Percentiles rank a stretch among this genome's conserved stretches.
Evolutionary conservation across 2,329 filamentous ascomycete genomes (phyloP).

Genomic region (Trichoderma guizhouense): DNA sequence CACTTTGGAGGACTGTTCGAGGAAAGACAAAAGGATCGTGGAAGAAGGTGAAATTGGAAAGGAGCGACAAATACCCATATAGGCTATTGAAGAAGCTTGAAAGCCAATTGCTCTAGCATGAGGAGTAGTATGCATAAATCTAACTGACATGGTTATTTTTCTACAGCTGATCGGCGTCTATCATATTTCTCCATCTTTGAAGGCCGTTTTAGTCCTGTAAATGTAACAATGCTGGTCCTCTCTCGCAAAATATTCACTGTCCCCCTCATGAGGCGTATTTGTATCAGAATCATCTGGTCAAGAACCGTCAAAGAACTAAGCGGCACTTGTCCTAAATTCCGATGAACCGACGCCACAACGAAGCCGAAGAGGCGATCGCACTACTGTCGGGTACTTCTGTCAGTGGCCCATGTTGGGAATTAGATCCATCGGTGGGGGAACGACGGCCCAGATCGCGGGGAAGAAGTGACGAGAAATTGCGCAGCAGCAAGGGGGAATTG

Average conservation of each 20-base stretch:
- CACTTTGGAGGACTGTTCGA: background rate
- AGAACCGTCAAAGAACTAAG: background rate
- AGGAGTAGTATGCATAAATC: background rate
- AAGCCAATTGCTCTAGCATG: background rate
- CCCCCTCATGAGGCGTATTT: background rate
- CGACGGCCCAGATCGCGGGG: constrained; percentile 6
- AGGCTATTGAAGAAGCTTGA: background rate
- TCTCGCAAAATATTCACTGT: background rate
- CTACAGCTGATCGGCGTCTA: background rate
- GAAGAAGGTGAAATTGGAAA: background rate
- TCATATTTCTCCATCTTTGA: background rate
- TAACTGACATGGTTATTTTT: background rate
- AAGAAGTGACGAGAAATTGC: background rate
- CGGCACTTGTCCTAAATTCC: background rate
- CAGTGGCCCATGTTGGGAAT: background rate
- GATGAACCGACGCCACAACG: background rate
- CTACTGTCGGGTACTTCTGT: constrained; percentile 11
- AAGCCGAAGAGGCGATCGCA: background rate
- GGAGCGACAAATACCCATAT: background rate
- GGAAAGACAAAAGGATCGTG: background rate
- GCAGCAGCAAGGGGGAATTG: background rate
- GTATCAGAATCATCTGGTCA: background rate
- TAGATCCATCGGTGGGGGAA: background rate
- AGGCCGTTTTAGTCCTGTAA: background rate
- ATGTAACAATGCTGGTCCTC: background rate